Evolutionary conservation across 257 asterid genomes (phyloP).

Genomic region (Penstemon eatonii): DNA sequence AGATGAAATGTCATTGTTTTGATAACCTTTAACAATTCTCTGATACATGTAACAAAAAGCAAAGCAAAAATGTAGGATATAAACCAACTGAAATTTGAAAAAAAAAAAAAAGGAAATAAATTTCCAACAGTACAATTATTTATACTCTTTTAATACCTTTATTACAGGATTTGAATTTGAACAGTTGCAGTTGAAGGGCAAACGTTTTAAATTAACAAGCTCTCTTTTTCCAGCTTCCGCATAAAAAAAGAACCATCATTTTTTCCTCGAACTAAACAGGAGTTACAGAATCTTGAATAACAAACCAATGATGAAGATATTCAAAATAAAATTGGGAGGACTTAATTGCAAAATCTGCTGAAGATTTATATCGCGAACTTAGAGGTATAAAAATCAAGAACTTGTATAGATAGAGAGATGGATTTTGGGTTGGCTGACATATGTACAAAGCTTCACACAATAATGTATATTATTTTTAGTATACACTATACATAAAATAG

Average conservation of each 20-base stretch:
- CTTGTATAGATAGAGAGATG: too few species aligned
- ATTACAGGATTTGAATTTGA: constrained; percentile 56
- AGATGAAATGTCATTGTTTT: constrained; percentile 38
- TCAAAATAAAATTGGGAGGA: background rate
- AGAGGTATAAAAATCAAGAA: too few species aligned
- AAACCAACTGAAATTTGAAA: constrained; percentile 11
- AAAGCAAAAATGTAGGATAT: constrained; percentile 16
- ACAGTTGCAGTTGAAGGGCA: constrained; percentile 21
- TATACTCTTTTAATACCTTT: constrained; percentile 46
- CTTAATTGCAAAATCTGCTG: too few species aligned
- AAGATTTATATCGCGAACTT: too few species aligned
- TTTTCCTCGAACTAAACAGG: constrained; percentile 5
- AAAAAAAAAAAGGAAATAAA: constrained; percentile 18
- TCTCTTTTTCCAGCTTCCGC: constrained; percentile 24
- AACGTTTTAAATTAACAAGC: constrained; percentile 37
- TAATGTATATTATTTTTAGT: too few species aligned
- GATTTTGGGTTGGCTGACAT: too few species aligned
- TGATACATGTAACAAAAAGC: constrained; percentile 36
- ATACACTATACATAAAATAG: too few species aligned
- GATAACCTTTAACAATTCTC: constrained; percentile 30
- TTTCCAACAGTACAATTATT: constrained; percentile 33
- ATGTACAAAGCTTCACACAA: too few species aligned
- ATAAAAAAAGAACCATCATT: constrained; percentile 25
- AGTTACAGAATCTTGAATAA: constrained; percentile 31
- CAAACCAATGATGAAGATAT: constrained; percentile 26